These are phyloP conservation scores for Elongisporangium senticosum DNA, from an alignment of 352 stramenopile species.

Conservation along the genomic window DNA sequence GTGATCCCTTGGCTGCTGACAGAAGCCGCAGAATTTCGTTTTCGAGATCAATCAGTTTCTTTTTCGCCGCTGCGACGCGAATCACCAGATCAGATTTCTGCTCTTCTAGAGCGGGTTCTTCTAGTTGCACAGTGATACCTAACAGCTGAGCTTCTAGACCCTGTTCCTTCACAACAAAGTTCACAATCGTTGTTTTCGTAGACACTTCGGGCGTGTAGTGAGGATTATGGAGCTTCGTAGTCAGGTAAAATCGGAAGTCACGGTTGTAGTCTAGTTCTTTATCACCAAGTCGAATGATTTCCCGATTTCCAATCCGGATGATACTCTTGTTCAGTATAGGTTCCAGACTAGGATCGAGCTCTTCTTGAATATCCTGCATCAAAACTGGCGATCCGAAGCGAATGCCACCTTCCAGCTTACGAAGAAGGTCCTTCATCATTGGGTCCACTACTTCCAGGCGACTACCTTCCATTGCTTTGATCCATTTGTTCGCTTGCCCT, in stretches of 20 bases:
- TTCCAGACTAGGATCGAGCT: conserved; percentile 93
- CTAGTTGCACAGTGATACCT: conserved; percentile 91
- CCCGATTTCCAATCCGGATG: conserved; percentile 91
- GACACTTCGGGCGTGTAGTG: conserved; percentile 94
- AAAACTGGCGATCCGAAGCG: conserved; percentile 91
- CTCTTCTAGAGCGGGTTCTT: conserved; percentile 92
- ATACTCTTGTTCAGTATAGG: conserved; percentile 93
- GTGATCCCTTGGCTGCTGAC: conserved; percentile 86
- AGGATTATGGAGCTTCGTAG: conserved; percentile 95
- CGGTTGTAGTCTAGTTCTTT: conserved; percentile 95
- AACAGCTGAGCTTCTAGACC: conserved; percentile 93
- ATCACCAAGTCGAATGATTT: conserved; percentile 91
- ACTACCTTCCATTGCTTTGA: conserved; percentile 90
- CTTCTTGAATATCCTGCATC: conserved; percentile 94
- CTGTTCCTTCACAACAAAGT: conserved; percentile 95
- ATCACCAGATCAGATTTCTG: conserved; percentile 92
- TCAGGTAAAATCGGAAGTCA: conserved; percentile 95
- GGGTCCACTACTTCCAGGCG: conserved; percentile 91
- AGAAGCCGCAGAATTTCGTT: conserved; percentile 93
- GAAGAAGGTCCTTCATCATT: conserved; percentile 93
- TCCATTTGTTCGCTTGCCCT: conserved; percentile 96
- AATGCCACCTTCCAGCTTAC: conserved; percentile 93
- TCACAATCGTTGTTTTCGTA: conserved; percentile 95
- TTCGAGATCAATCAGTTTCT: conserved; percentile 94
- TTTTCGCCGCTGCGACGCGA: conserved; percentile 90